Evolutionary conservation across 2,329 filamentous ascomycete species (phyloP).

Genomic region (Botrytis hyacinthi): DNA sequence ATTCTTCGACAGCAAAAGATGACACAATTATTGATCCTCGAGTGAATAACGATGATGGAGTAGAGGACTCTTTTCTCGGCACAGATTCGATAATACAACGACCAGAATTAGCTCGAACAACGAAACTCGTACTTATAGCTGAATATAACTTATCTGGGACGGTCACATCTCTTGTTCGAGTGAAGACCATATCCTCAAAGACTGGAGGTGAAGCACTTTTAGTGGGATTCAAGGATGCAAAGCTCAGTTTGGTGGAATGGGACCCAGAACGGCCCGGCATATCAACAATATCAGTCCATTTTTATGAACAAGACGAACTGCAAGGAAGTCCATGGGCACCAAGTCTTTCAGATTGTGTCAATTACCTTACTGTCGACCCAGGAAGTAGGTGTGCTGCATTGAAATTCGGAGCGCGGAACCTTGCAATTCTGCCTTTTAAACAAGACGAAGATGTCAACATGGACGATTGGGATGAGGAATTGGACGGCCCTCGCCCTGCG

Average conservation of each 20-base stretch:
- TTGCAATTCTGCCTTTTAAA: conserved; percentile 91
- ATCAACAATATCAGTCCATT: conserved; percentile 91
- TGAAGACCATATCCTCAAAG: conserved; percentile 70
- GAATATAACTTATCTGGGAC: conserved; percentile 84
- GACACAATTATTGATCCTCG: conserved; percentile 51
- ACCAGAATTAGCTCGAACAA: conserved; percentile 62
- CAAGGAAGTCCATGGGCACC: conserved; percentile 79
- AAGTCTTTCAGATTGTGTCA: conserved; percentile 71
- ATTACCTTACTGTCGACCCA: conserved; percentile 83
- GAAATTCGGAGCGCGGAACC: conserved; percentile 83
- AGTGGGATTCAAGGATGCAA: conserved; percentile 83
- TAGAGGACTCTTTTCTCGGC: conserved; percentile 65
- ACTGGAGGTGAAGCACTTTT: conserved; percentile 82
- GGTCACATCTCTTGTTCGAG: conserved; percentile 75
- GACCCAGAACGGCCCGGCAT: conserved; percentile 76
- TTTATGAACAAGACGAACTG: conserved; percentile 93
- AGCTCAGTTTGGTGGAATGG: conserved; percentile 92
- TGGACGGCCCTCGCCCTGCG: conserved; percentile 64
- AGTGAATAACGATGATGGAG: conserved; percentile 57
- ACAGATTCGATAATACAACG: conserved; percentile 60
- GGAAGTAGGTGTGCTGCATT: conserved; percentile 90
- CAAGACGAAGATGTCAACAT: conserved; percentile 89
- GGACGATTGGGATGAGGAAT: conserved; percentile 83
- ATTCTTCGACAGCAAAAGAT: conserved; percentile 40
- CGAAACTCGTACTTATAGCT: conserved; percentile 79